Evolutionary conservation across 805 yeast genomes (phyloP), one percentile per base, ranked within the genome.

Genomic region (Millerozyma miso): DNA sequence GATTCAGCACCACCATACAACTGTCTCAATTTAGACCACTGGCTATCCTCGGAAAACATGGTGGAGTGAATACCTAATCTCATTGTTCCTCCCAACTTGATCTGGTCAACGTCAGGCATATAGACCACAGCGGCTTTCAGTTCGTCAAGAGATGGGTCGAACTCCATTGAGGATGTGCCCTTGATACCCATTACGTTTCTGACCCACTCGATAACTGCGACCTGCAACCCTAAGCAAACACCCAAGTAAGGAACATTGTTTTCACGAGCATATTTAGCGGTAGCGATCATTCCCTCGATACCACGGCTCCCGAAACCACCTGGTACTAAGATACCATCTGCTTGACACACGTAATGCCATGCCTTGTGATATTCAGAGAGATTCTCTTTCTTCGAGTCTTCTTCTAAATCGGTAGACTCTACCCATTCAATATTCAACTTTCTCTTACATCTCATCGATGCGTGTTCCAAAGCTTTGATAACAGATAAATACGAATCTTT

Each of bases 221-320:
- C 80, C 73, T 93, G 99, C 71, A 93, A 80, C 48, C 99, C 99
- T 44, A 93, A 78, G 71, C 99, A 93, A 49, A 93, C 95, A 64
- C 99, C 99, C 59, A 93, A 76, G 68, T 84, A 93, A 39, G 99
- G 99, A 45, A 88, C 79, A 58, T 84, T 79, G 71, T 88, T 88
- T 66, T 85, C 96, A 71, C 99, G 83, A n/a, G 99, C 99, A 85
- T 95, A 93, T 66, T 87, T 85, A 42, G 97, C 95, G 46, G 98
- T 99, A 32, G 87, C 72, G 62, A 93, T 76, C 99, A 93, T 93
- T 56, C 99, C 99, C 70, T 93, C 98, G 46, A 88, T 88, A 69
- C 99, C 99, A 67, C 99, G 84, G 39, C 80, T 69, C 46, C 99
- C 99, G 60, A 93, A 93, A 1, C 99, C 99, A 61, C 99, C 99